phyloP scores from a whole-genome alignment of 2,329 filamentous ascomycete genomes.

The Reticulascus tulasneorum region DNA sequence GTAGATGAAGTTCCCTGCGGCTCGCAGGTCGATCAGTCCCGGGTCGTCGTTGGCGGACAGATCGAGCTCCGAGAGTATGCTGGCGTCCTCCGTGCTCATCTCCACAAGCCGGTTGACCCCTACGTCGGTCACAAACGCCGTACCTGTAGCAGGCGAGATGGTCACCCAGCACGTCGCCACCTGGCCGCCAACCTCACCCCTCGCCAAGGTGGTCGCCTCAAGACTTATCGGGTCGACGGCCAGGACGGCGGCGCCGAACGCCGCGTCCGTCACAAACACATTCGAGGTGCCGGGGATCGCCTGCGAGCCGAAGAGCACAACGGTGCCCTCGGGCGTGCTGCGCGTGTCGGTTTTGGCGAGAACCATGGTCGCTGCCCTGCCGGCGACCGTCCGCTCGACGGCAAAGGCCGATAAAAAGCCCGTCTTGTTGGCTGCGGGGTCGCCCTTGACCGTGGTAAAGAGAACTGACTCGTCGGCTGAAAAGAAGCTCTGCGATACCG shows the following conservation, averaged over 20 bases:
- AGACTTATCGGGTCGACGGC: constrained; percentile 29
- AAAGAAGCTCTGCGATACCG: constrained; percentile 58
- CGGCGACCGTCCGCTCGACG: constrained; percentile 31
- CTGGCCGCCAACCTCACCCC: constrained; percentile 44
- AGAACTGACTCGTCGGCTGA: constrained; percentile 48
- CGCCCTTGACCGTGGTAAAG: constrained; percentile 57
- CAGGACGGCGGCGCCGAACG: constrained; percentile 52
- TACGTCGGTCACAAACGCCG: constrained; percentile 57
- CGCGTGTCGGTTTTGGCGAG: no score
- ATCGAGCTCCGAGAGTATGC: constrained; percentile 38
- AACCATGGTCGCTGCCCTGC: no score
- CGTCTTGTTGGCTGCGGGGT: constrained; percentile 48
- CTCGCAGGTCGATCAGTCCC: constrained; percentile 52
- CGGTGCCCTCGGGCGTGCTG: constrained; percentile 50
- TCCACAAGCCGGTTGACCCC: constrained; percentile 50
- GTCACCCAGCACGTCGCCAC: constrained; percentile 55
- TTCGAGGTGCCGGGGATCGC: constrained; percentile 37
- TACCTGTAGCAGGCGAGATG: constrained; percentile 41
- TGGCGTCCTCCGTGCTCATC: constrained; percentile 46
- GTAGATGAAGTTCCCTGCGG: constrained; percentile 53
- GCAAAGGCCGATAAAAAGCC: constrained; percentile 53
- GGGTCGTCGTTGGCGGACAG: constrained; percentile 41
- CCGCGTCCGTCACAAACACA: constrained; percentile 54
- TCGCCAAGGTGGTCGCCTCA: constrained; percentile 30
- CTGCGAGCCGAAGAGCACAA: constrained; percentile 52